Percentiles rank a stretch among this genome's conserved stretches.
phyloP scores from a whole-genome alignment of 1,139 yeast genomes.

The Candida buenavistaensis region DNA sequence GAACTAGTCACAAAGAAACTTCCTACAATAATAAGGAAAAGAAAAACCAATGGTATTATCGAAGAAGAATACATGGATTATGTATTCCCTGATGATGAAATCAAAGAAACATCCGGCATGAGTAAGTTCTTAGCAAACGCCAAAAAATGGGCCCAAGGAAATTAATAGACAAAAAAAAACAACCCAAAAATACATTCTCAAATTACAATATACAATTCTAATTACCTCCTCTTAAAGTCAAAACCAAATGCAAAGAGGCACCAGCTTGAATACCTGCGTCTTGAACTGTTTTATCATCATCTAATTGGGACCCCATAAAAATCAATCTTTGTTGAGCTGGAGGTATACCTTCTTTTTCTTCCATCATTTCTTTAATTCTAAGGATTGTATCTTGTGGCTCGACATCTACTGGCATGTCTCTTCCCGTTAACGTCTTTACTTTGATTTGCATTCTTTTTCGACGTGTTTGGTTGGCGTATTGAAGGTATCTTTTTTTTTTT shows the following conservation, averaged over 20 bases:
- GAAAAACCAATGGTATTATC: slow-evolving; percentile 42
- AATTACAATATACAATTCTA: slow-evolving; percentile 8
- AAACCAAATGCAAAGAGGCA: slow-evolving; percentile 80
- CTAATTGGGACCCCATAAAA: slow-evolving; percentile 89
- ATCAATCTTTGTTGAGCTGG: slow-evolving; percentile 93
- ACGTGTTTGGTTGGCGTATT: background rate
- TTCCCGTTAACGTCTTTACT: slow-evolving; percentile 76
- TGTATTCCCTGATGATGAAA: slow-evolving; percentile 64
- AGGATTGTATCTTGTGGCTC: slow-evolving; percentile 75
- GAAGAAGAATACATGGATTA: slow-evolving; percentile 63
- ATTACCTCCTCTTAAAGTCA: slow-evolving; percentile 85
- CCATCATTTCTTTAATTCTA: slow-evolving; percentile 88
- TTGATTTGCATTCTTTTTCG: slow-evolving; percentile 56
- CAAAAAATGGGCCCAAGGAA: slow-evolving; percentile 50
- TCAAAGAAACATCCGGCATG: slow-evolving; percentile 26
- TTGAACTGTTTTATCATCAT: slow-evolving; percentile 69
- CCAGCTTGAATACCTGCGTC: slow-evolving; percentile 73
- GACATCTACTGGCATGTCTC: slow-evolving; percentile 81
- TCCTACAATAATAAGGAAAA: slow-evolving; percentile 58
- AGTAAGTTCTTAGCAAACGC: slow-evolving; percentile 64
- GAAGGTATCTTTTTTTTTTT: background rate
- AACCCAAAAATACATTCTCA: too few species aligned
- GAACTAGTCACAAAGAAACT: slow-evolving; percentile 43
- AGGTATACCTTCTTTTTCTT: slow-evolving; percentile 96
- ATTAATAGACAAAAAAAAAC: too few species aligned